These are phyloP conservation scores for Orbilia blumenaviensis DNA, from an alignment of 2,329 filamentous ascomycete species.

Conservation along the genomic window DNA sequence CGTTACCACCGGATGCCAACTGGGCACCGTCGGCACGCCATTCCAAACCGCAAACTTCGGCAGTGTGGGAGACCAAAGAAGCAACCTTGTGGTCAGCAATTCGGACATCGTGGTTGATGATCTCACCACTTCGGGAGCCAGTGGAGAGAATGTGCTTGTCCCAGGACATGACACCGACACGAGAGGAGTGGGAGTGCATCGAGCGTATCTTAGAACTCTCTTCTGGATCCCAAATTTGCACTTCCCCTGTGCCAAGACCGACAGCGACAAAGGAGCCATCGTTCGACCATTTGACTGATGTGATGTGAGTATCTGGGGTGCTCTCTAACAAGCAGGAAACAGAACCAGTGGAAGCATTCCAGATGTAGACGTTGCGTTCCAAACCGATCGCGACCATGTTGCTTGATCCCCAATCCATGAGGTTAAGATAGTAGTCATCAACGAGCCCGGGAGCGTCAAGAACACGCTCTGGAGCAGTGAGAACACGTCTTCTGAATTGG, in stretches of 20 bases:
- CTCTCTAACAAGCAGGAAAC: slow-evolving; percentile 91
- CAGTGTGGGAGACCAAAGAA: slow-evolving; percentile 95
- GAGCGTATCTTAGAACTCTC: slow-evolving; percentile 94
- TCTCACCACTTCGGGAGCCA: slow-evolving; percentile 89
- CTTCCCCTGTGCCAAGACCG: slow-evolving; percentile 91
- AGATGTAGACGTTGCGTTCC: slow-evolving; percentile 96
- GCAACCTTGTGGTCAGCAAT: slow-evolving; percentile 98
- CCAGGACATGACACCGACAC: slow-evolving; percentile 98
- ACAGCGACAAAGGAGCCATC: slow-evolving; percentile 97
- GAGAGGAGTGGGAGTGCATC: slow-evolving; percentile 97
- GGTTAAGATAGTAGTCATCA: slow-evolving; percentile 98
- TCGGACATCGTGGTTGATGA: slow-evolving; percentile 98
- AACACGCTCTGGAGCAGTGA: slow-evolving; percentile 93
- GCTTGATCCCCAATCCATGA: slow-evolving; percentile 95
- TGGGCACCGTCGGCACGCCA: slow-evolving; percentile 97
- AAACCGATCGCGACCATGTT: slow-evolving; percentile 98
- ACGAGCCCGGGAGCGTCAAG: slow-evolving; percentile 94
- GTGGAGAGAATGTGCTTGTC: slow-evolving; percentile 98
- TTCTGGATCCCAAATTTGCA: slow-evolving; percentile 99
- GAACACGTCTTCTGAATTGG: slow-evolving; percentile 87
- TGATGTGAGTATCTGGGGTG: slow-evolving; percentile 89
- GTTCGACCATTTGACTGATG: slow-evolving; percentile 98
- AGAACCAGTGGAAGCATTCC: slow-evolving; percentile 92
- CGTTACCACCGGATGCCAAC: slow-evolving; percentile 95
- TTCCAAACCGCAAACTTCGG: slow-evolving; percentile 96